A percentile compares a stretch with the other conserved stretches of the same genome.
phyloP scores from a whole-genome alignment of 768 basidiomycete species.

The Lactifluus pinguis region DNA sequence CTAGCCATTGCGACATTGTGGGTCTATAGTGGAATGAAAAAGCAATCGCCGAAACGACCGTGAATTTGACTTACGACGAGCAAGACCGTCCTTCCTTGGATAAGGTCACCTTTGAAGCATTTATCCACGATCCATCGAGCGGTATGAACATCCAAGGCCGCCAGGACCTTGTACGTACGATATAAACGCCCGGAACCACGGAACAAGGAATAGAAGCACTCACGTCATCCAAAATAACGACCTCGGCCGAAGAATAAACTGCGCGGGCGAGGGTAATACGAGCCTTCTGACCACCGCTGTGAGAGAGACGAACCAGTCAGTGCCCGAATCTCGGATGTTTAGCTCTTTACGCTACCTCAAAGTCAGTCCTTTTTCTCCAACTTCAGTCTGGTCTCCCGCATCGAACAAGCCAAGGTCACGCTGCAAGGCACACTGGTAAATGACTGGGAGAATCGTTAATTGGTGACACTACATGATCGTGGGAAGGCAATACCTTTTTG shows the following conservation, averaged over 20 bases:
- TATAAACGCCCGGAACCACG: background rate
- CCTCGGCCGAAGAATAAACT: constrained; percentile 49
- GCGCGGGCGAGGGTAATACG: constrained; percentile 50
- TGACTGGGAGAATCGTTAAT: background rate
- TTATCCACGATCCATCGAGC: constrained; percentile 43
- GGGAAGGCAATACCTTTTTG: constrained; percentile 26
- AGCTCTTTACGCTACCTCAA: constrained; percentile 22
- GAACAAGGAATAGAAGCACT: background rate
- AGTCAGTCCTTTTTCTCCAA: constrained; percentile 52
- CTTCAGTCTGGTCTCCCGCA: constrained; percentile 43
- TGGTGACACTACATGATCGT: background rate
- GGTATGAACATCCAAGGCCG: constrained; percentile 46
- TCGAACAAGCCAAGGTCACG: constrained; percentile 40
- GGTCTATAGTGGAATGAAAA: constrained; percentile 27
- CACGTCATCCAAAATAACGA: constrained; percentile 69
- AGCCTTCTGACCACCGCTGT: constrained; percentile 50
- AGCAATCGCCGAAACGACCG: background rate
- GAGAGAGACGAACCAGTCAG: background rate
- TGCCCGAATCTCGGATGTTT: no score
- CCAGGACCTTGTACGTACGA: constrained; percentile 28
- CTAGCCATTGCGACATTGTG: constrained; percentile 46
- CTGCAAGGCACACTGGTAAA: constrained; percentile 22
- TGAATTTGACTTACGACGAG: constrained; percentile 34
- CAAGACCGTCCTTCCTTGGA: constrained; percentile 42
- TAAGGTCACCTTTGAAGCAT: constrained; percentile 39